These are phyloP conservation scores for Fusarium sp. DNA, from an alignment of 2,329 filamentous ascomycete species.

Conservation along the genomic window DNA sequence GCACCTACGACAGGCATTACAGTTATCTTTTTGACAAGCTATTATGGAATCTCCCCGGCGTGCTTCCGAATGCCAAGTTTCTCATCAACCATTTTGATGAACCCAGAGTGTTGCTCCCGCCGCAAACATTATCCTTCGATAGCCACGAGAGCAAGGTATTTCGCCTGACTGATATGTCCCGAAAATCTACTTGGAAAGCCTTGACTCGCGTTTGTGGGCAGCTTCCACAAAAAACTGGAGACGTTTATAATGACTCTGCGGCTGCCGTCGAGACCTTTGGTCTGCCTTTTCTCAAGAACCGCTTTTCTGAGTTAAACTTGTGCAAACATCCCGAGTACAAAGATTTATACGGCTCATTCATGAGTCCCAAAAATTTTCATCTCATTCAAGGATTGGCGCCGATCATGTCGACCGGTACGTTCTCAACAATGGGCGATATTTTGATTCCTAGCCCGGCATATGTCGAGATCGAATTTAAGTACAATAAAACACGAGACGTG, in stretches of 20 bases:
- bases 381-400: slow-evolving; percentile 60
- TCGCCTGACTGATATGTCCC: slow-evolving; percentile 49
- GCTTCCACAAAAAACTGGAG: background rate
- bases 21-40: slow-evolving; percentile 52
- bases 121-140: background rate
- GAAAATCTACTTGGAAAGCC: slow-evolving; percentile 50
- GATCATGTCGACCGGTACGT: slow-evolving; percentile 61
- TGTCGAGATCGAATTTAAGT: slow-evolving; percentile 58
- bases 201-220: slow-evolving; percentile 52
- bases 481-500: slow-evolving; percentile 58
- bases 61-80: slow-evolving; percentile 58
- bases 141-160: slow-evolving; percentile 4
- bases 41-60: slow-evolving; percentile 42
- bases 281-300: slow-evolving; percentile 57
- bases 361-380: slow-evolving; percentile 60
- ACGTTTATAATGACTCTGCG: background rate
- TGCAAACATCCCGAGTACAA: slow-evolving; percentile 63
- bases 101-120: slow-evolving; percentile 58
- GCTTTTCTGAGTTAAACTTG: slow-evolving; percentile 52
- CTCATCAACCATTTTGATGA: slow-evolving; percentile 66
- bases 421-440: slow-evolving; percentile 66
- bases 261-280: slow-evolving; percentile 41
- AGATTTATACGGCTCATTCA: slow-evolving; percentile 61
- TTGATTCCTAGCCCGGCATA: slow-evolving; percentile 68
- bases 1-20: slow-evolving; percentile 55